These are phyloP conservation scores for Paramecium bursaria DNA, from an alignment of 73 alveolate species.

Conservation along the genomic window DNA sequence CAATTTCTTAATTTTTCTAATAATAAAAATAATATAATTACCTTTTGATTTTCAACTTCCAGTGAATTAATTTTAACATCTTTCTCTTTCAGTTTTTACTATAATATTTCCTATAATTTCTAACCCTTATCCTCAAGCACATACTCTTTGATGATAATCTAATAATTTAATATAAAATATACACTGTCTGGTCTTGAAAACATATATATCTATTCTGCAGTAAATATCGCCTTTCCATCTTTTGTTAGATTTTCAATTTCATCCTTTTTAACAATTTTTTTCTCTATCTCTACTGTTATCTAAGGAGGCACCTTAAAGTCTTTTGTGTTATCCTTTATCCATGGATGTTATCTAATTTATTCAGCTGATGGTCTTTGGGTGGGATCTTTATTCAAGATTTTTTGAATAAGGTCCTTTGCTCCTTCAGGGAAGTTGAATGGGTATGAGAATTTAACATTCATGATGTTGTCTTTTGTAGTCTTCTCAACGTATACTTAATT, in stretches of 20 bases:
- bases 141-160: slow-evolving; percentile 45
- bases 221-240: slow-evolving; percentile 60
- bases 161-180: background rate
- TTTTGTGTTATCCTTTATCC: slow-evolving; percentile 77
- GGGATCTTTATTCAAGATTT: slow-evolving; percentile 82
- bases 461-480: slow-evolving; percentile 61
- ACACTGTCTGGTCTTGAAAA: slow-evolving; percentile 71
- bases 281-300: slow-evolving; percentile 2
- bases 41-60: slow-evolving; percentile 45
- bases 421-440: slow-evolving; percentile 61
- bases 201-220: slow-evolving; percentile 57
- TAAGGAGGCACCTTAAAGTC: slow-evolving; percentile 53
- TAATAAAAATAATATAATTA: too few relatives aligned
- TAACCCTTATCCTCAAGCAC: slow-evolving; percentile 13
- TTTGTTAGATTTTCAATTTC: slow-evolving; percentile 51
- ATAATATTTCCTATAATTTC: slow-evolving; percentile 8
- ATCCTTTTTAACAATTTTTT: slow-evolving; percentile 25
- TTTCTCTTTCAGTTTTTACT: slow-evolving; percentile 21
- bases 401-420: slow-evolving; percentile 67
- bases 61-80: slow-evolving; percentile 2
- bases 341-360: slow-evolving; percentile 89
- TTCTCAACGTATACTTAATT: slow-evolving; percentile 64
- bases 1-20: background rate
- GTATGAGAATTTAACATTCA: slow-evolving; percentile 37
- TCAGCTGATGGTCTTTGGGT: slow-evolving; percentile 88